Conservation (phyloP, 228 moss, liverwort and hornwort species). For the Sphagnum magellanicum region DNA sequence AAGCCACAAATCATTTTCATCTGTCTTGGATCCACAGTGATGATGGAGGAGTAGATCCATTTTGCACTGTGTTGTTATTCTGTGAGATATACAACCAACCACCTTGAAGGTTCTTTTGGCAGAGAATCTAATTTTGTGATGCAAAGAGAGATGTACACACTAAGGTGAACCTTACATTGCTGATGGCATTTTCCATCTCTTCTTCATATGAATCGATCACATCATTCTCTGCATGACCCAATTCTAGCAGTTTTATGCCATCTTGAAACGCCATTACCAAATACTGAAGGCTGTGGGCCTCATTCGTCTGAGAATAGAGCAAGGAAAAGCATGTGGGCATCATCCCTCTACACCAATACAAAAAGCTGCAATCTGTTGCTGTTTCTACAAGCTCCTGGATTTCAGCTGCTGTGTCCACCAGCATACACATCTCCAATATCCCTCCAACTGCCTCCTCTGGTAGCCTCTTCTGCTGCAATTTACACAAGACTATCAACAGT, state of each 20-base stretch:
- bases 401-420: constrained; percentile 66
- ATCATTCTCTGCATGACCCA: constrained; percentile 55
- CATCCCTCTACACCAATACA: constrained; percentile 96
- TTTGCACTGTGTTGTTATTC: neutral
- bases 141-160: neutral
- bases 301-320: constrained; percentile 65
- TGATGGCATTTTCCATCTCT: constrained; percentile 75
- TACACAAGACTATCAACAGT: neutral
- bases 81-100: neutral
- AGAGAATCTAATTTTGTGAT: no score
- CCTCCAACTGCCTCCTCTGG: constrained; percentile 63
- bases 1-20: neutral
- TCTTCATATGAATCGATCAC: constrained; percentile 68
- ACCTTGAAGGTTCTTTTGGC: neutral
- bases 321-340: constrained; percentile 84
- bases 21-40: neutral
- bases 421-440: constrained; percentile 63
- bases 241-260: constrained; percentile 65
- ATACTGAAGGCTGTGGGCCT: constrained; percentile 84
- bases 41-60: neutral
- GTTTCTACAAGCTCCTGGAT: constrained; percentile 52
- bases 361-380: constrained; percentile 86
- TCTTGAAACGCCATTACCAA: constrained; percentile 81
- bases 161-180: constrained; percentile 39
- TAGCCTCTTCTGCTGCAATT: constrained; percentile 55